A percentile compares a stretch with the other conserved stretches of the same genome.
These are phyloP conservation scores for Diutina neorugosa DNA, from an alignment of 1,139 yeast genomes.

Conservation along the genomic window DNA sequence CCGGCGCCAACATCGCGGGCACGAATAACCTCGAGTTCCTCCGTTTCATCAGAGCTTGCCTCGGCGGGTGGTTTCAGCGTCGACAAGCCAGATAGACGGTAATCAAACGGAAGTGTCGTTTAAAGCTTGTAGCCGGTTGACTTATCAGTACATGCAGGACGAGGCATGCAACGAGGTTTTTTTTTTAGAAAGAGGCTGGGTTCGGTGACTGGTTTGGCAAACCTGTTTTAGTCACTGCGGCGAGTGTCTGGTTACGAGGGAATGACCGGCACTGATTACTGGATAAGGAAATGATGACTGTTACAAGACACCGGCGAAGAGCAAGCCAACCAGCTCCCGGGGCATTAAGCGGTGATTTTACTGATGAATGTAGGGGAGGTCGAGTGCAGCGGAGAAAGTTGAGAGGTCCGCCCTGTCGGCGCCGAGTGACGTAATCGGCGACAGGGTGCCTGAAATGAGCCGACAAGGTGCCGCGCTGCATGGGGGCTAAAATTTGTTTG, in stretches of 20 bases:
- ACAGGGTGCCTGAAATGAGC: neutral
- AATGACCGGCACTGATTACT: too few species aligned
- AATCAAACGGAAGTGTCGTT: neutral
- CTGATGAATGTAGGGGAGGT: neutral
- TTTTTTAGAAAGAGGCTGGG: constrained; percentile 3
- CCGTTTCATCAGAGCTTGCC: neutral
- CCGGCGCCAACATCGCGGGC: constrained; percentile 2
- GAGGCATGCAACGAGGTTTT: neutral
- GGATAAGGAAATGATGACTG: too few species aligned
- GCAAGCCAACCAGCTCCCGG: neutral
- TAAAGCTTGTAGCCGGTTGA: neutral
- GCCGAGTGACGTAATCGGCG: neutral
- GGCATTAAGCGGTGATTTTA: neutral
- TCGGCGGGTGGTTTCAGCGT: neutral
- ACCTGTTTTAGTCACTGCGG: too few species aligned
- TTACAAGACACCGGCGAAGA: neutral
- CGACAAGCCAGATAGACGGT: neutral
- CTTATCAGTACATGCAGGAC: neutral
- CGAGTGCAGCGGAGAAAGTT: neutral
- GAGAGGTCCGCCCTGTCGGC: neutral
- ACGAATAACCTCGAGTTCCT: neutral
- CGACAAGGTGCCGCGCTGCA: neutral
- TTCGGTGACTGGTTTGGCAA: neutral
- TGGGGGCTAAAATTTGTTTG: neutral
- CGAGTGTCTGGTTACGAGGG: too few species aligned